Conservation (phyloP, 768 basidiomycete genomes). For the Amanita pseudoporphyria region DNA sequence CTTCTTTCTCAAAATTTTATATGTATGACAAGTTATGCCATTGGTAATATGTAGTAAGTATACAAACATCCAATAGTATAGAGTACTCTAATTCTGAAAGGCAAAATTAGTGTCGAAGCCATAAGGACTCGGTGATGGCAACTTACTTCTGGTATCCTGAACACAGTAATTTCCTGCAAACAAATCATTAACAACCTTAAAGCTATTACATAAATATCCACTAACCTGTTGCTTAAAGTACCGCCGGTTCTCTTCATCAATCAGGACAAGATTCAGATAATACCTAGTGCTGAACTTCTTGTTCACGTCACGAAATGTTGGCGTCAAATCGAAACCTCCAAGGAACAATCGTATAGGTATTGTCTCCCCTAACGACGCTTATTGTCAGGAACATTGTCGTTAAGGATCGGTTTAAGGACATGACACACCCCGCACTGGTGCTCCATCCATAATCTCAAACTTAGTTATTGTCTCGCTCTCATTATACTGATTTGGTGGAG, state of each 20-base stretch:
- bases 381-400: background rate
- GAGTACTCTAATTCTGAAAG: background rate
- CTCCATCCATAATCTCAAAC: constrained; percentile 99
- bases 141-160: constrained; percentile 79
- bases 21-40: no score
- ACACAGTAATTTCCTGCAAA: constrained; percentile 61
- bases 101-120: background rate
- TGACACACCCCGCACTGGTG: constrained; percentile 80
- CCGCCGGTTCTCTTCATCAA: constrained; percentile 95
- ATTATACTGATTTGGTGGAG: constrained; percentile 98
- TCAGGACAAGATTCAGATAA: constrained; percentile 93
- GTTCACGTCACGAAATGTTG: constrained; percentile 98
- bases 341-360: constrained; percentile 97
- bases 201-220: background rate
- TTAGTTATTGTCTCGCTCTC: constrained; percentile 99
- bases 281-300: constrained; percentile 98
- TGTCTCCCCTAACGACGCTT: constrained; percentile 67
- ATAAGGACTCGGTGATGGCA: background rate
- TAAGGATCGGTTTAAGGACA: background rate
- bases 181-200: background rate
- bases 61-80: background rate
- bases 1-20: no score
- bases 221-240: constrained; percentile 94
- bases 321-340: constrained; percentile 96
- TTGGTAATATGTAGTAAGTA: no score